Conservation (phyloP, 2,329 filamentous ascomycete genomes). For the Fusarium proliferatum region DNA sequence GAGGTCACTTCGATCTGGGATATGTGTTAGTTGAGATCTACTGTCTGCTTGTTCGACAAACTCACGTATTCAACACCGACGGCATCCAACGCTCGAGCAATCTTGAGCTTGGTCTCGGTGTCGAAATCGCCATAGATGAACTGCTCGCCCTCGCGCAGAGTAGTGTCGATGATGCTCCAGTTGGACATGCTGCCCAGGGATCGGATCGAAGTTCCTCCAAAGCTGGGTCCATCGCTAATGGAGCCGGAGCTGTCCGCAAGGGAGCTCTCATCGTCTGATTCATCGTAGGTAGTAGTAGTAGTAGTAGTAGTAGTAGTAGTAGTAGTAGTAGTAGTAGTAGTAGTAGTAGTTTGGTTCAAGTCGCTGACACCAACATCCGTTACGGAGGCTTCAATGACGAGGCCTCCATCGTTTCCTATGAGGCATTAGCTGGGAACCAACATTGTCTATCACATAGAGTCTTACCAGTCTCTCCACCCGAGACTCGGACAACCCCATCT, state of each 20-base stretch:
- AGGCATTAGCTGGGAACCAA: background rate
- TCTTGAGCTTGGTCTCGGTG: conserved; percentile 58
- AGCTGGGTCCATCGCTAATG: conserved; percentile 12
- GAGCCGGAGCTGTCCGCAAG: conserved; percentile 13
- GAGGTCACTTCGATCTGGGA: conserved; percentile 76
- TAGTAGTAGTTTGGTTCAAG: conserved; percentile 7
- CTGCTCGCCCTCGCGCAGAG: conserved; percentile 44
- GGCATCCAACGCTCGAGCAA: conserved; percentile 49
- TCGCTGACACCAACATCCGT: background rate
- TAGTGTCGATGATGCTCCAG: conserved; percentile 43
- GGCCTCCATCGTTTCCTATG: conserved; percentile 1
- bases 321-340: conserved; percentile 8
- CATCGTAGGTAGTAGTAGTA: background rate
- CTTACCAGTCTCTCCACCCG: conserved; percentile 14
- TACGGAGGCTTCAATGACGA: conserved; percentile 36
- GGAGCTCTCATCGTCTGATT: conserved; percentile 18
- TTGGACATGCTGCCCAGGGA: conserved; percentile 30
- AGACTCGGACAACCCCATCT: conserved; percentile 26
- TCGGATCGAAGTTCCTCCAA: conserved; percentile 24
- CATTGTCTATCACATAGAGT: background rate
- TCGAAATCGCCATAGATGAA: conserved; percentile 81
- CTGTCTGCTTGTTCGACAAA: accelerated
- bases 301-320: conserved; percentile 9
- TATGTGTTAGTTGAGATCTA: background rate
- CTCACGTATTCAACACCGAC: conserved; percentile 63